Base-by-base conservation (phyloP, 768 basidiomycete species). In the Termitomyces sp. region DNA sequence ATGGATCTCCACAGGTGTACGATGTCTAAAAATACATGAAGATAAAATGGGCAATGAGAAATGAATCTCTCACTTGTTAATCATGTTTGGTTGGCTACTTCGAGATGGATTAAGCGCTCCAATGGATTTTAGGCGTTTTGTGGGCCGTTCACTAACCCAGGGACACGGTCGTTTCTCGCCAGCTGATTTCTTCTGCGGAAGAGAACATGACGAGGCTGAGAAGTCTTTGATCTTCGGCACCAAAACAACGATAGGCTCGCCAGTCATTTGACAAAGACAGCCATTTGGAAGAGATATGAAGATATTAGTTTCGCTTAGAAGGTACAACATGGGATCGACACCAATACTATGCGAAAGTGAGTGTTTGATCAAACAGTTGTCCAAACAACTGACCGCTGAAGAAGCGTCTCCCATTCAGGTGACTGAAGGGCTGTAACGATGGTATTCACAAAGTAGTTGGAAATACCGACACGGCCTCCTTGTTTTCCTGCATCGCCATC, bases 201-300 rank as follows among this genome's bases (percentile, higher is more conserved):
- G 30, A 36, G 34, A 13, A 36, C 36, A 20, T 14, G 46, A 36
- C 1, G n/a, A 37, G 9, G 22, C 16, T 26, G 18, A 30, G 2
- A 42, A 8, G 14, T 56, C 20, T 20, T 33, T 56, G 16, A 39
- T 36, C 27, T 51, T 57, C 4, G 61, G 47, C 30, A 32, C 47
- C 37, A 56, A 20, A 32, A 63, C 72, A 62, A 85, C 74, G 24
- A 96, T 68, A 0, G 90, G 87, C 36, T 77, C 76, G 4, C 95
- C 95, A 0, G 87, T 83, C 57, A 97, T 68, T 70, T 98, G 95
- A 60, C 89, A 89, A 37, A 88, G 80, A 66, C 93, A 95, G 20
- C 83, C 85, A 65, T 97, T 96, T 0, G 89, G 89, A 22, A 97
- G 71, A 2, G 88, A 76, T 16, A 89, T 66, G 68, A 94, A 98